A percentile compares a stretch with the other conserved stretches of the same genome.
phyloP scores from a whole-genome alignment of 768 basidiomycete genomes.

The Coprinopsis sp. region DNA sequence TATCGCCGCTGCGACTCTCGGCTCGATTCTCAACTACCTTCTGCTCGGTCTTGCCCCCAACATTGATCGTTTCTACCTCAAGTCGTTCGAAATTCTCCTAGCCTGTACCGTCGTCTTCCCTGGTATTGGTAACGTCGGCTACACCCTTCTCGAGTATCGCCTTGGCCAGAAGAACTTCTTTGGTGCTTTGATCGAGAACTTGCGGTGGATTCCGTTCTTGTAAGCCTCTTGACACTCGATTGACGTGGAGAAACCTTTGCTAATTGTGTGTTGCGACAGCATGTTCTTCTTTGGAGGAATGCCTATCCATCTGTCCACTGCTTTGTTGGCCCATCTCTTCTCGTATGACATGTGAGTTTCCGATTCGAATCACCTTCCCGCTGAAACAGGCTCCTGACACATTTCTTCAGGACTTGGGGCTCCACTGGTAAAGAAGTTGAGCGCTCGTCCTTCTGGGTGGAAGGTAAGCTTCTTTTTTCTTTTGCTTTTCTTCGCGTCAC shows the following conservation, averaged over 20 bases:
- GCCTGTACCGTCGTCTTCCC: conserved; percentile 78
- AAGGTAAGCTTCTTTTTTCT: conserved; percentile 31
- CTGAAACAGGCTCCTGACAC: conserved; percentile 1
- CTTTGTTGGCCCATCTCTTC: conserved; percentile 64
- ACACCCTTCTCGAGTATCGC: conserved; percentile 72
- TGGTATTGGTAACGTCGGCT: conserved; percentile 69
- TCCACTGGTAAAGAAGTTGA: conserved; percentile 77
- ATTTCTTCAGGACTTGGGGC: conserved; percentile 44
- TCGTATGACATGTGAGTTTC: conserved; percentile 51
- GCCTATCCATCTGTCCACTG: conserved; percentile 65
- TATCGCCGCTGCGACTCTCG: conserved; percentile 64
- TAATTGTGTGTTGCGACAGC: conserved; percentile 28
- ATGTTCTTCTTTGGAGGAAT: conserved; percentile 76
- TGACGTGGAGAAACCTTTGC: conserved; percentile 3
- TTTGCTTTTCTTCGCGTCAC: too few species aligned
- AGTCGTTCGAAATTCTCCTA: conserved; percentile 76
- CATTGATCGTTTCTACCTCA: conserved; percentile 71
- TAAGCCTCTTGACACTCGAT: conserved; percentile 28
- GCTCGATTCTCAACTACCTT: conserved; percentile 68
- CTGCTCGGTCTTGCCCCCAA: conserved; percentile 66
- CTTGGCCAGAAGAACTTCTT: conserved; percentile 54
- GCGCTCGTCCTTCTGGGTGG: conserved; percentile 84
- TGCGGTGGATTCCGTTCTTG: conserved; percentile 73
- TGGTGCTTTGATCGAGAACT: conserved; percentile 48
- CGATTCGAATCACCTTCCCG: neutral